Evolutionary conservation across 176 grass and related monocot species (phyloP).

Genomic region (Coix lacrymajobi): DNA sequence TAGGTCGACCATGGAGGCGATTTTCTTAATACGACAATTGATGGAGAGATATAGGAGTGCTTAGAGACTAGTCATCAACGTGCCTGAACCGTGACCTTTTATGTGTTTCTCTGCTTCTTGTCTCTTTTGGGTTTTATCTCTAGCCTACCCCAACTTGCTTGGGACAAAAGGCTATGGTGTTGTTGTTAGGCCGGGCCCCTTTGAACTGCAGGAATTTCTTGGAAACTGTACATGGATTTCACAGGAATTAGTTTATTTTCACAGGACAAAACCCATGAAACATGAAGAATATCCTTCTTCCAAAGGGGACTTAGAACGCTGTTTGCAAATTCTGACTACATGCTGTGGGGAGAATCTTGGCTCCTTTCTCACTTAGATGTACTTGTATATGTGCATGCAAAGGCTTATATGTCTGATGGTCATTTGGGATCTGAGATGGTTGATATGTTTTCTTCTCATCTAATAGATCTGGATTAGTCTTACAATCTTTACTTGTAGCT

Average conservation of each 20-base stretch:
- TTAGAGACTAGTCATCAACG: too few relatives aligned
- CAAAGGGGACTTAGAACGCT: background rate
- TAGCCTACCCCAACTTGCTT: too few relatives aligned
- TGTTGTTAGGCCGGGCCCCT: too few relatives aligned
- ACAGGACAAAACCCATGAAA: background rate
- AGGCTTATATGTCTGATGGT: background rate
- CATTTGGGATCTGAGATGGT: background rate
- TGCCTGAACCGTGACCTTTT: too few relatives aligned
- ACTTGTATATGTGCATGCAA: background rate
- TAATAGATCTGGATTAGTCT: constrained; percentile 1
- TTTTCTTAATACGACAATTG: background rate
- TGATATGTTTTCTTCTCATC: constrained; percentile 4
- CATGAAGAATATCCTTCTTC: background rate
- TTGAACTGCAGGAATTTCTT: background rate
- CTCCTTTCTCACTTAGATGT: background rate
- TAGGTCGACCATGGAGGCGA: background rate
- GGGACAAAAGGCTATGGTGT: too few relatives aligned
- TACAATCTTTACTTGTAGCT: background rate
- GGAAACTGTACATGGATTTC: background rate
- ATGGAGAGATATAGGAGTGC: too few relatives aligned
- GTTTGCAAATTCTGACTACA: background rate
- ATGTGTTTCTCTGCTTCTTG: too few relatives aligned
- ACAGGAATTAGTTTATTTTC: background rate
- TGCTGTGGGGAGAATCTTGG: background rate
- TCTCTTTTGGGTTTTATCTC: too few relatives aligned